These are phyloP conservation scores for Ophiostoma sp. DNA, from an alignment of 2,329 filamentous ascomycete species.

Conservation along the genomic window DNA sequence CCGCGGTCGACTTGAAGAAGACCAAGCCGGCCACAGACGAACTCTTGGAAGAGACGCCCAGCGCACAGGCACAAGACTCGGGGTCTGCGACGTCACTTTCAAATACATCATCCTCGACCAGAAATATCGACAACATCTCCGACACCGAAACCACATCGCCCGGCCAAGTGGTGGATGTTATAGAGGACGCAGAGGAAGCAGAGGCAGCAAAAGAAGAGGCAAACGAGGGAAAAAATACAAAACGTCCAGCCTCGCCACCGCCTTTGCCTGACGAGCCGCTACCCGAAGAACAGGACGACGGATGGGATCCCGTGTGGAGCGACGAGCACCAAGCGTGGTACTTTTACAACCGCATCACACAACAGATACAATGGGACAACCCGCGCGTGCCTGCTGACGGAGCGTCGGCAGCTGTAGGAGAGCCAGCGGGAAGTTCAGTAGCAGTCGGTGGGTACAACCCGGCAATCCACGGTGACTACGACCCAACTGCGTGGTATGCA, in stretches of 20 bases:
- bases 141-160: not conserved
- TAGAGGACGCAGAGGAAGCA: not conserved
- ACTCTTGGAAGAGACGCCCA: not conserved
- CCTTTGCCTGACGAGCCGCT: conserved; percentile 40
- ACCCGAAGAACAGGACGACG: conserved; percentile 46
- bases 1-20: not conserved
- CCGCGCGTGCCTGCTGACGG: conserved; percentile 53
- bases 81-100: not conserved
- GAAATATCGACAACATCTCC: not conserved
- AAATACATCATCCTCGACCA: not conserved
- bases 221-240: not conserved
- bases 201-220: not conserved
- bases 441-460: conserved; percentile 76
- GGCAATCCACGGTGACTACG: conserved; percentile 92
- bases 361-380: conserved; percentile 75
- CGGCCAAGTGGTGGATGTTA: not conserved
- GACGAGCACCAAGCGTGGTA: conserved; percentile 62
- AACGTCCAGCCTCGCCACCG: conserved; percentile 28
- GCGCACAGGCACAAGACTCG: not conserved
- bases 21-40: not conserved
- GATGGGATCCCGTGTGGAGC: conserved; percentile 79
- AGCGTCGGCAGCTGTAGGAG: conserved; percentile 18
- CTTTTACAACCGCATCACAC: conserved; percentile 76
- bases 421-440: conserved; percentile 26
- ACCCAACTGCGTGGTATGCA: conserved; percentile 92